phyloP scores from a whole-genome alignment of 2,329 filamentous ascomycete species.

The Chaetomium strumarium region DNA sequence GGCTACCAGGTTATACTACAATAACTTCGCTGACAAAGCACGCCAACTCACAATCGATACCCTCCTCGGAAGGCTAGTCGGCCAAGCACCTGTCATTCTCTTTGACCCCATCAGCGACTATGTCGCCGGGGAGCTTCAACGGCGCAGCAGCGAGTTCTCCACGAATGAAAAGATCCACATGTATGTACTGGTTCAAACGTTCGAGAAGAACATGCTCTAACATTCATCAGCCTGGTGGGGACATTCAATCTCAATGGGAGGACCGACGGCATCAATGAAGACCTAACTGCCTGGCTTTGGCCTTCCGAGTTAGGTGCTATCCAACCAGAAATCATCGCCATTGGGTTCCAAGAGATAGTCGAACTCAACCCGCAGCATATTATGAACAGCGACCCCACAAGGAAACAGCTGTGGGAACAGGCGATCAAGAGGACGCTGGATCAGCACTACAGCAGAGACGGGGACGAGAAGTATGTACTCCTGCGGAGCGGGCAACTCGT shows the following conservation, averaged over 20 bases:
- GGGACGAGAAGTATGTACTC: conserved; percentile 77
- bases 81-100: conserved; percentile 75
- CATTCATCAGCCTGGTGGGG: conserved; percentile 52
- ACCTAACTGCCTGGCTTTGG: conserved; percentile 82
- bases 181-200: conserved; percentile 38
- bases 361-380: conserved; percentile 96
- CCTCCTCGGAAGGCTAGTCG: conserved; percentile 76
- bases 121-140: conserved; percentile 69
- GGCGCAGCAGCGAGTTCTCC: conserved; percentile 66
- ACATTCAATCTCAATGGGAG: conserved; percentile 95
- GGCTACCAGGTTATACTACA: conserved; percentile 89
- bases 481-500: conserved; percentile 90
- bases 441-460: conserved; percentile 55
- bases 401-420: conserved; percentile 79
- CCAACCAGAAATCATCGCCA: conserved; percentile 78
- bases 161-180: conserved; percentile 69
- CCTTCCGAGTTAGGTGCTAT: conserved; percentile 52
- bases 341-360: conserved; percentile 98
- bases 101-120: conserved; percentile 94
- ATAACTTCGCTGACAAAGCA: conserved; percentile 93
- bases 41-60: conserved; percentile 93
- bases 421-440: conserved; percentile 77
- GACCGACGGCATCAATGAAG: conserved; percentile 68
- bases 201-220: conserved; percentile 18
- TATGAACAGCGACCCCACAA: conserved; percentile 91